Percentiles rank a stretch among this genome's conserved stretches.
Conservation (phyloP, 371 early-diverging fungal species). For the Astathelohania contejeani region DNA sequence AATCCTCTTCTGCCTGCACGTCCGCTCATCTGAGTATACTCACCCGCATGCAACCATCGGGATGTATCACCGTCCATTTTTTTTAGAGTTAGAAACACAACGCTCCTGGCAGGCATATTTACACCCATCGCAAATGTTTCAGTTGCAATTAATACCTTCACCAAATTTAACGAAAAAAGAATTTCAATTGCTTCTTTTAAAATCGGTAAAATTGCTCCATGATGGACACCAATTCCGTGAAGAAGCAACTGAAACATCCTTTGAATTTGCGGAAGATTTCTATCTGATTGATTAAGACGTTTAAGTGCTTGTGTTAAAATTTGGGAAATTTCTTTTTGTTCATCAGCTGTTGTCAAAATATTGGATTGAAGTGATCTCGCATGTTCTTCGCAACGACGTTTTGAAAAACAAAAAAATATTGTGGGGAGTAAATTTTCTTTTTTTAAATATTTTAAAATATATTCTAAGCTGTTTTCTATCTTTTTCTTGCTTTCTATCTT, state of each 20-base stretch:
- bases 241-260: slow-evolving; percentile 64
- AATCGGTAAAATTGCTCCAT: slow-evolving; percentile 84
- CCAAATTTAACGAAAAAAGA: slow-evolving; percentile 71
- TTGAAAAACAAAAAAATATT: slow-evolving; percentile 50
- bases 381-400: slow-evolving; percentile 37
- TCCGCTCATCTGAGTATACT: slow-evolving; percentile 97
- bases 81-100: slow-evolving; percentile 71
- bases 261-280: slow-evolving; percentile 74
- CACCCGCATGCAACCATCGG: slow-evolving; percentile 68
- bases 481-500: slow-evolving; percentile 15
- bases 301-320: slow-evolving; percentile 37
- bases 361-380: slow-evolving; percentile 23
- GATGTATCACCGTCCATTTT: slow-evolving; percentile 56
- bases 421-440: slow-evolving; percentile 36
- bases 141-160: slow-evolving; percentile 75
- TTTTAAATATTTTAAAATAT: slow-evolving; percentile 19
- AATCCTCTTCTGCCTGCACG: slow-evolving; percentile 90
- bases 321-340: slow-evolving; percentile 33
- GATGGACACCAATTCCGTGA: slow-evolving; percentile 89
- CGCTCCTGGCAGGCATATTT: slow-evolving; percentile 87
- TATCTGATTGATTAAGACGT: slow-evolving; percentile 41
- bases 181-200: slow-evolving; percentile 90
- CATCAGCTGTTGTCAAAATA: slow-evolving; percentile 37
- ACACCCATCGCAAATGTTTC: slow-evolving; percentile 96
- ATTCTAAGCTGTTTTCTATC: neutral